Percentiles rank a stretch among this genome's conserved stretches.
These are phyloP conservation scores for Penicillium psychrofluorescens DNA, from an alignment of 495 filamentous ascomycete species.

Conservation along the genomic window DNA sequence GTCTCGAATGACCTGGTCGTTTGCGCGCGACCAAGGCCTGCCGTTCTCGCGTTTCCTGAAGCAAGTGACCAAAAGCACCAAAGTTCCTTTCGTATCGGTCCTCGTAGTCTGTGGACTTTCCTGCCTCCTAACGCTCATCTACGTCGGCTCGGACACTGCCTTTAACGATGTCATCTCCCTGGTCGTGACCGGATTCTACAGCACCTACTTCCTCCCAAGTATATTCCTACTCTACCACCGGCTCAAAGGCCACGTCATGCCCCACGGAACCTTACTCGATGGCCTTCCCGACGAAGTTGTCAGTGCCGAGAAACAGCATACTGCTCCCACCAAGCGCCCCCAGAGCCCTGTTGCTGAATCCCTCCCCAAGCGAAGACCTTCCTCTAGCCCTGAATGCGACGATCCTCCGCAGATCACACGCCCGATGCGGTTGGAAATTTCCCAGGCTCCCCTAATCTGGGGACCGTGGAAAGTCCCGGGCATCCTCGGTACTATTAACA, in stretches of 20 bases:
- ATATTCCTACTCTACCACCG: conserved; percentile 33
- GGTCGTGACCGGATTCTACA: conserved; percentile 30
- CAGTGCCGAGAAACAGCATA: conserved; percentile 5
- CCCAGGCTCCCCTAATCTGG: conserved; percentile 22
- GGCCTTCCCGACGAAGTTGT: conserved; percentile 10
- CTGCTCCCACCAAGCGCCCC: conserved; percentile 7
- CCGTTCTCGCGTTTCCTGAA: conserved; percentile 32
- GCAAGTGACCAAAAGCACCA: conserved; percentile 17
- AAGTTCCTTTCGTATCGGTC: conserved; percentile 31
- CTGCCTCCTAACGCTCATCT: conserved; percentile 38
- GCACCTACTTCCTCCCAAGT: conserved; percentile 35
- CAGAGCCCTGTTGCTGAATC: too few relatives aligned
- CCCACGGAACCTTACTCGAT: conserved; percentile 21
- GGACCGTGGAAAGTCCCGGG: conserved; percentile 36
- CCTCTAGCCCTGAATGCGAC: not conserved
- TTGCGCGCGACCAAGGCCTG: conserved; percentile 43
- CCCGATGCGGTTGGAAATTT: conserved; percentile 10
- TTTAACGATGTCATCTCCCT: conserved; percentile 44
- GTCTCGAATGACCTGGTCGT: conserved; percentile 48
- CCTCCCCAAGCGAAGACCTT: too few relatives aligned
- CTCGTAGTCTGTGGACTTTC: conserved; percentile 26
- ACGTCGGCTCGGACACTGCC: conserved; percentile 39
- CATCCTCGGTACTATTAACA: conserved; percentile 29
- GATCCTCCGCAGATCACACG: not conserved
- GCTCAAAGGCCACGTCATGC: conserved; percentile 15